A percentile compares a stretch with the other conserved stretches of the same genome.
Conservation (phyloP, 176 grass and related monocot genomes). For the Raddia guianensis region DNA sequence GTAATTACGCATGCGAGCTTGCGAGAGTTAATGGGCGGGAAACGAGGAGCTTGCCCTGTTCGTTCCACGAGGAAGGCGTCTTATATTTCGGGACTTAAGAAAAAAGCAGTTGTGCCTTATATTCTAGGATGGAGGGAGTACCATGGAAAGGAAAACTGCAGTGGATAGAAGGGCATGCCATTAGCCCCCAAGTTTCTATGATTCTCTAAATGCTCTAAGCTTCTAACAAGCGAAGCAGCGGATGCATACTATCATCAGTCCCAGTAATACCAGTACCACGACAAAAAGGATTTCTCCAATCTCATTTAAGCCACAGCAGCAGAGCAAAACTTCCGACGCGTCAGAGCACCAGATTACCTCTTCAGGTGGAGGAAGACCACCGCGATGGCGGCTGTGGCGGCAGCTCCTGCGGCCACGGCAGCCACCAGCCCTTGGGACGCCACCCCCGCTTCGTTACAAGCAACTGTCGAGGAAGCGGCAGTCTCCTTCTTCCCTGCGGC, state of each 20-base stretch:
- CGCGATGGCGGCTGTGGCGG: constrained; percentile 26
- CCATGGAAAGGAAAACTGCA: constrained; percentile 15
- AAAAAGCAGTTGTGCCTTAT: too few relatives aligned
- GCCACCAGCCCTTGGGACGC: constrained; percentile 29
- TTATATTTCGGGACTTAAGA: too few relatives aligned
- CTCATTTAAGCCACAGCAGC: constrained; percentile 45
- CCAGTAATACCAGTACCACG: constrained; percentile 35
- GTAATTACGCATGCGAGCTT: too few relatives aligned
- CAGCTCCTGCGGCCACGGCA: constrained; percentile 44
- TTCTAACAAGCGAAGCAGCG: constrained; percentile 20
- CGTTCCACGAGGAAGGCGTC: too few relatives aligned
- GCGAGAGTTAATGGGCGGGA: too few relatives aligned
- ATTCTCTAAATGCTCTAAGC: neutral
- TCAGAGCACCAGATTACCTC: constrained; percentile 50
- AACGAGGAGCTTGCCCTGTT: too few relatives aligned
- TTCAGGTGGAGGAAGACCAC: constrained; percentile 41
- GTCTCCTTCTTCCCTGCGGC: constrained; percentile 5
- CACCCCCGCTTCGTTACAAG: neutral
- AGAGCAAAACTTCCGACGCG: constrained; percentile 43
- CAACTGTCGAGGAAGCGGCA: neutral
- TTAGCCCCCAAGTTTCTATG: constrained; percentile 1
- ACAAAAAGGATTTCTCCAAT: constrained; percentile 29
- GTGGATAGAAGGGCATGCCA: neutral
- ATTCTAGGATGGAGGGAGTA: too few relatives aligned
- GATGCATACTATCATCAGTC: constrained; percentile 27